Percentiles rank a stretch among this genome's conserved stretches.
These are phyloP conservation scores for Toxoplasma gondii DNA, from an alignment of 169 alveolate genomes.

Conservation along the genomic window DNA sequence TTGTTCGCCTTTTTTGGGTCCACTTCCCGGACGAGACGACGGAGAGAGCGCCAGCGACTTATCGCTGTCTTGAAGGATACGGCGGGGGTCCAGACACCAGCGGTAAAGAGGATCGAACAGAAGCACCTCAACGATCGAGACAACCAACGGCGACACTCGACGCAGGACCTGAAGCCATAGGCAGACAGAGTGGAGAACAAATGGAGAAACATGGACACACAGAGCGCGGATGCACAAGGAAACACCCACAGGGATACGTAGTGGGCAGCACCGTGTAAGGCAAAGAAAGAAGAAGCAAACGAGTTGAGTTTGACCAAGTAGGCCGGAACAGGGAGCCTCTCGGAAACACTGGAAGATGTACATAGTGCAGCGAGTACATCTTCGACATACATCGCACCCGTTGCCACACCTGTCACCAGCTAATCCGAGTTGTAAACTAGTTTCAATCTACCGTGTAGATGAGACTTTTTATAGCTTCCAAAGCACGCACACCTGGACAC, in stretches of 20 bases:
- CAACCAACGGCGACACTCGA: conserved; percentile 58
- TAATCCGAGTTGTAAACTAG: no score
- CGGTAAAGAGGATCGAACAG: conserved; percentile 92
- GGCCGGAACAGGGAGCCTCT: no score
- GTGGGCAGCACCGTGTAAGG: neutral
- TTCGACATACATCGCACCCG: no score
- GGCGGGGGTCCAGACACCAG: conserved; percentile 71
- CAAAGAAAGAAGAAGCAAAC: neutral
- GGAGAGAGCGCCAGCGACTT: neutral
- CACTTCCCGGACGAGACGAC: neutral
- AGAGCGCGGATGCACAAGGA: neutral
- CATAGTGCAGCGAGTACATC: no score
- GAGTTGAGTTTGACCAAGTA: neutral
- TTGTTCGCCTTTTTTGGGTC: neutral
- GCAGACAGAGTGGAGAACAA: neutral
- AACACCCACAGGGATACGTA: neutral
- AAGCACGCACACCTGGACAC: no score
- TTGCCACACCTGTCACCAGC: no score
- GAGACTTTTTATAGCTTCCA: no score
- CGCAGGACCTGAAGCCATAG: conserved; percentile 54
- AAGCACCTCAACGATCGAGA: conserved; percentile 92
- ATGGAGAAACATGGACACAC: neutral
- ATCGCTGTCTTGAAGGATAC: neutral
- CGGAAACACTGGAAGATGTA: no score
- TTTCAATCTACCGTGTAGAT: no score